These are phyloP conservation scores for Leccinum aurantiacum DNA, from an alignment of 768 basidiomycete species.

Conservation along the genomic window DNA sequence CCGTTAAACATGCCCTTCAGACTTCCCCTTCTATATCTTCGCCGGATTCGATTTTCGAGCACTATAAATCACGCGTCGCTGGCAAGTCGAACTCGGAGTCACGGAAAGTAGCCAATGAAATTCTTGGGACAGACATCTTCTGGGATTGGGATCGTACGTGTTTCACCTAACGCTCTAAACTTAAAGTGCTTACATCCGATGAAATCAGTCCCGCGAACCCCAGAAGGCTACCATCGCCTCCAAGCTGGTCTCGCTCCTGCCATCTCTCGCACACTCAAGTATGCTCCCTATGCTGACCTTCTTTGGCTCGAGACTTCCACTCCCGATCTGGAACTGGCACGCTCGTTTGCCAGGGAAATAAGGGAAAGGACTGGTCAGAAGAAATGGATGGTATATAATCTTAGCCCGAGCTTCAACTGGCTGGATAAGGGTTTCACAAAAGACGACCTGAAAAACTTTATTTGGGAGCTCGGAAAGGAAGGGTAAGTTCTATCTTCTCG, in stretches of 20 bases:
- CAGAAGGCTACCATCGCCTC: slow-evolving; percentile 90
- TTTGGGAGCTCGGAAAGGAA: slow-evolving; percentile 90
- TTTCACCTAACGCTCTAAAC: background rate
- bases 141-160: slow-evolving; percentile 89
- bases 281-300: slow-evolving; percentile 85
- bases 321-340: slow-evolving; percentile 81
- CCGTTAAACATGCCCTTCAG: slow-evolving; percentile 25
- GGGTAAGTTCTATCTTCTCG: slow-evolving; percentile 45
- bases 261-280: slow-evolving; percentile 75
- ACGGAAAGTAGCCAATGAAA: slow-evolving; percentile 68
- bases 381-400: slow-evolving; percentile 88
- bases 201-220: slow-evolving; percentile 74
- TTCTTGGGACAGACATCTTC: slow-evolving; percentile 59
- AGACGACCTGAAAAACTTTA: slow-evolving; percentile 74
- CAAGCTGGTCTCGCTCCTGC: slow-evolving; percentile 80
- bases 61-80: slow-evolving; percentile 55
- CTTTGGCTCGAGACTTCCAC: slow-evolving; percentile 92
- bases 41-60: slow-evolving; percentile 46
- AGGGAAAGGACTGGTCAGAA: slow-evolving; percentile 57
- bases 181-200: background rate
- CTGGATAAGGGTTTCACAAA: slow-evolving; percentile 76
- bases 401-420: slow-evolving; percentile 96
- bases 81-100: slow-evolving; percentile 76
- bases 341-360: slow-evolving; percentile 74
- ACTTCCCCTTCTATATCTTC: slow-evolving; percentile 24